A percentile compares a stretch with the other conserved stretches of the same genome.
Conservation (phyloP, 176 grass and related monocot genomes). For the Ampelocalamus luodianensis region DNA sequence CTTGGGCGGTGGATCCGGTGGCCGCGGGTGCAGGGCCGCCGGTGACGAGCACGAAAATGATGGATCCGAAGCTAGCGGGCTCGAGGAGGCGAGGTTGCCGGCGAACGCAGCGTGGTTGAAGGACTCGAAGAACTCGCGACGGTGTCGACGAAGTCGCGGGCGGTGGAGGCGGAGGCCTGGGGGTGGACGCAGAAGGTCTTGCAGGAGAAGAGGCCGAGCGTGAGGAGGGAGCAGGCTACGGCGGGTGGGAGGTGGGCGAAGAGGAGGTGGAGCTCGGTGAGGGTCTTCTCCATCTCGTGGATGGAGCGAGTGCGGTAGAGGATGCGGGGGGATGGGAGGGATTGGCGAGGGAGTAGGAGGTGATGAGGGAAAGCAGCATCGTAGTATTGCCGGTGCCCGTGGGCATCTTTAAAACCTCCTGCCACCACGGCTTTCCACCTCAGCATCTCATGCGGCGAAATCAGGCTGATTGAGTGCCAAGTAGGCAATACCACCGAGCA, state of each 20-base stretch:
- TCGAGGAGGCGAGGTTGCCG: no score
- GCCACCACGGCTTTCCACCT: no score
- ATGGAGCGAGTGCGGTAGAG: conserved; percentile 97
- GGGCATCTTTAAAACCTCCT: conserved; percentile 55
- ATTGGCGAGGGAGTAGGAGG: conserved; percentile 70
- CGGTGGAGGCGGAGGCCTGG: conserved; percentile 60
- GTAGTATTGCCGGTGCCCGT: conserved; percentile 96
- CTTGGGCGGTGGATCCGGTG: no score
- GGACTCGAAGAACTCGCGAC: neutral
- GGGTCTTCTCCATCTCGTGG: conserved; percentile 98
- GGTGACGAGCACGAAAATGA: no score
- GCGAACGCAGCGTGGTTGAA: no score
- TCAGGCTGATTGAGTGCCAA: no score
- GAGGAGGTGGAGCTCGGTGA: conserved; percentile 85
- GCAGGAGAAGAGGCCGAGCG: conserved; percentile 72
- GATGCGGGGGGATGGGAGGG: conserved; percentile 62
- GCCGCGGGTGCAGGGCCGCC: no score
- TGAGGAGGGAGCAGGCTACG: conserved; percentile 78
- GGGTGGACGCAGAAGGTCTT: conserved; percentile 95
- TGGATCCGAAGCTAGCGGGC: no score
- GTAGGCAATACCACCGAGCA: no score
- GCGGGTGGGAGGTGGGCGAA: conserved; percentile 52
- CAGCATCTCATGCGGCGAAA: no score
- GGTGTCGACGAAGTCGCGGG: conserved; percentile 84
- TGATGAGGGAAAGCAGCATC: conserved; percentile 82